Evolutionary conservation across 2,329 filamentous ascomycete genomes (phyloP).

Genomic region (Penicillium sp.): DNA sequence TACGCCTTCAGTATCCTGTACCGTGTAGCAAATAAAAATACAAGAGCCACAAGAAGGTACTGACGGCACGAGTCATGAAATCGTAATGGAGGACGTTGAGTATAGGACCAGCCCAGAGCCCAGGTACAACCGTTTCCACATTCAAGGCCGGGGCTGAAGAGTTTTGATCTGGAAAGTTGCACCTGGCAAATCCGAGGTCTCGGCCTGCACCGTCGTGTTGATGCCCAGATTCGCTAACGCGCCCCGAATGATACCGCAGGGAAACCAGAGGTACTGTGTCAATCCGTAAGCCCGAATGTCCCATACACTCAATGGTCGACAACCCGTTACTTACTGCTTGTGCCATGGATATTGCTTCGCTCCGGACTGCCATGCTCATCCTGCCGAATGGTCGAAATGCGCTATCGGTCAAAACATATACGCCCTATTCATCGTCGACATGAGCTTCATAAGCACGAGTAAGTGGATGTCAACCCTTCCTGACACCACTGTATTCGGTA

Average conservation of each 20-base stretch:
- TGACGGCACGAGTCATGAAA: background rate
- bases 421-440: slow-evolving; percentile 55
- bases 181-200: slow-evolving; percentile 77
- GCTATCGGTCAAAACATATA: slow-evolving; percentile 94
- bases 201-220: slow-evolving; percentile 84
- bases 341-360: slow-evolving; percentile 68
- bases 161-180: slow-evolving; percentile 97
- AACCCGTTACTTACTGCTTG: slow-evolving; percentile 62
- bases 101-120: slow-evolving; percentile 6
- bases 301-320: background rate
- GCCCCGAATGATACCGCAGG: slow-evolving; percentile 85
- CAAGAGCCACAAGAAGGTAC: too few species aligned
- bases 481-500: slow-evolving; percentile 1
- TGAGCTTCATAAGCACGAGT: background rate
- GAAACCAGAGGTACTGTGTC: slow-evolving; percentile 83
- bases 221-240: slow-evolving; percentile 91
- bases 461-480: background rate
- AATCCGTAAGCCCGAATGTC: background rate
- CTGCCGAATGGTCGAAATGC: slow-evolving; percentile 81
- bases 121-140: background rate
- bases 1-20: background rate
- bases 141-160: slow-evolving; percentile 61
- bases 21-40: background rate
- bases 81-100: background rate
- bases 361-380: slow-evolving; percentile 79